Conservation (phyloP, 495 filamentous ascomycete genomes). For the Ramalina peruviana region DNA sequence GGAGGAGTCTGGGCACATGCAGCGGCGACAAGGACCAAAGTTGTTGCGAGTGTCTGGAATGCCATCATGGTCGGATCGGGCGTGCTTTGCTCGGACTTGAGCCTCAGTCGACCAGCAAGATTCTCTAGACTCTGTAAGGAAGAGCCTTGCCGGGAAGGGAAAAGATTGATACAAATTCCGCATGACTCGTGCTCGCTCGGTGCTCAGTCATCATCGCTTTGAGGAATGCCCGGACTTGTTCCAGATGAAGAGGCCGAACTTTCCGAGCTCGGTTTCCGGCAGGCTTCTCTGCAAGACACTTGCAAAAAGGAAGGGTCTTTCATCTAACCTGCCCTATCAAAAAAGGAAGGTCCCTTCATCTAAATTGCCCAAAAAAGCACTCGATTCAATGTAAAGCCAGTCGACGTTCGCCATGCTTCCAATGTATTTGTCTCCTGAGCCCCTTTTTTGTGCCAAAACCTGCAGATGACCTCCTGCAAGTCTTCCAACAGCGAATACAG, state of each 20-base stretch:
- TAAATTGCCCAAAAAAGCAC: slow-evolving; percentile 18
- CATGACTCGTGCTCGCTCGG: too few relatives aligned
- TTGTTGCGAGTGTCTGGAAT: not conserved
- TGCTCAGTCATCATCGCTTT: too few relatives aligned
- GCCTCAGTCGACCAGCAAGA: not conserved
- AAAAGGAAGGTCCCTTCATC: not conserved
- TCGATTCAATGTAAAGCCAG: slow-evolving; percentile 17
- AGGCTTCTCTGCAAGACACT: too few relatives aligned
- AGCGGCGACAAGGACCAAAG: not conserved
- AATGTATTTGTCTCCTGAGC: slow-evolving; percentile 8
- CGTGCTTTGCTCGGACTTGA: not conserved
- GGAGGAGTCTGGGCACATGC: not conserved
- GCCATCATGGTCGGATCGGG: not conserved
- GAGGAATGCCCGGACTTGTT: too few relatives aligned
- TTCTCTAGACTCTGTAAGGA: not conserved
- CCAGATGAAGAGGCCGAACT: too few relatives aligned
- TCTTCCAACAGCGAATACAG: slow-evolving; percentile 19
- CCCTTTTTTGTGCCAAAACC: slow-evolving; percentile 10
- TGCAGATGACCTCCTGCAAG: slow-evolving; percentile 11
- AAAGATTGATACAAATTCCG: too few relatives aligned
- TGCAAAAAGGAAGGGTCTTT: not conserved
- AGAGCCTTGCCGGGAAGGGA: not conserved
- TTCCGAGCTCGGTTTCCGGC: too few relatives aligned
- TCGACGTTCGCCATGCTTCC: slow-evolving; percentile 16
- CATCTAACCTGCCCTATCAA: slow-evolving; percentile 18